A percentile compares a stretch with the other conserved stretches of the same genome.
These are phyloP conservation scores for Xylogone sp. DNA, from an alignment of 2,329 filamentous ascomycete species.

Conservation along the genomic window DNA sequence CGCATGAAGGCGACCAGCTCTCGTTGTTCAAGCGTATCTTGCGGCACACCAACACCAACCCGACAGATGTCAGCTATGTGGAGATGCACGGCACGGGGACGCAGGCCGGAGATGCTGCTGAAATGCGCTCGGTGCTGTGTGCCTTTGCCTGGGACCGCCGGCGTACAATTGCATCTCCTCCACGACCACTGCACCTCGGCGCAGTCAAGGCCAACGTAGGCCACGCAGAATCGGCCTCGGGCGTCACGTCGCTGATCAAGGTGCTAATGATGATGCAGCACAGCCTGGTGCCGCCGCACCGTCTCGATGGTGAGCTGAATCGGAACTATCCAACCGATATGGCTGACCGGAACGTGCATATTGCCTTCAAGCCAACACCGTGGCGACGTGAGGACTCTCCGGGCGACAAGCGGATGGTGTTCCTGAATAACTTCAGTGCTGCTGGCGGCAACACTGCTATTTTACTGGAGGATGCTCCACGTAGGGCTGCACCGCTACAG, in stretches of 20 bases:
- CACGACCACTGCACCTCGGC: slow-evolving; percentile 45
- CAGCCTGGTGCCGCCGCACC: slow-evolving; percentile 19
- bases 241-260: slow-evolving; percentile 22
- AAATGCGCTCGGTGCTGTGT: slow-evolving; percentile 72
- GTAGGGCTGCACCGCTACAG: slow-evolving; percentile 27
- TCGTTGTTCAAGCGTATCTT: slow-evolving; percentile 67
- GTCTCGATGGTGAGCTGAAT: slow-evolving; percentile 28
- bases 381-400: slow-evolving; percentile 32
- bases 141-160: slow-evolving; percentile 55
- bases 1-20: slow-evolving; percentile 71
- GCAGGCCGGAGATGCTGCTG: slow-evolving; percentile 73
- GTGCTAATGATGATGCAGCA: slow-evolving; percentile 22
- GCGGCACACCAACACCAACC: slow-evolving; percentile 67
- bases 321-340: slow-evolving; percentile 21
- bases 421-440: too few species aligned
- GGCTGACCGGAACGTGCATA: slow-evolving; percentile 28
- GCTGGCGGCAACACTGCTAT: slow-evolving; percentile 19
- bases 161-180: slow-evolving; percentile 35
- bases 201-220: slow-evolving; percentile 17
- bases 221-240: slow-evolving; percentile 20
- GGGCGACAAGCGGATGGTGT: slow-evolving; percentile 31
- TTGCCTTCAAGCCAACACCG: slow-evolving; percentile 13
- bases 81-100: slow-evolving; percentile 87
- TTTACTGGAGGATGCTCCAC: slow-evolving; percentile 17
- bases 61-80: slow-evolving; percentile 72